Evolutionary conservation across 2,329 filamentous ascomycete genomes (phyloP), one percentile per base, ranked within the genome.

Genomic region (Nothopassalora personata): DNA sequence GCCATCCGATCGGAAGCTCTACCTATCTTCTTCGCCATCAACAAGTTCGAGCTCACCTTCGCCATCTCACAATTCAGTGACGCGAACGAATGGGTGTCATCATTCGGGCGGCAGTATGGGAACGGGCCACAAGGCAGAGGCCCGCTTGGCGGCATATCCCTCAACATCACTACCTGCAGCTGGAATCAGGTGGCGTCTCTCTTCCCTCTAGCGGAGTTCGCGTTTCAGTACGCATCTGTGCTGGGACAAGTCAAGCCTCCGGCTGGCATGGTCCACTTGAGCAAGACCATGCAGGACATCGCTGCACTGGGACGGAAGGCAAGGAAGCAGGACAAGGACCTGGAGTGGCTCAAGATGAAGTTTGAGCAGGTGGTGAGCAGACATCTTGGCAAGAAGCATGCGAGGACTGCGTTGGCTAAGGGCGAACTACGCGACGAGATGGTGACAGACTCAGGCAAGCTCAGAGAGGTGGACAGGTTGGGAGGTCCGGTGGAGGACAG

Each of bases 21-120:
- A n/a, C 56, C 61, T 4, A 52, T 63, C 23, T 60, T 54, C 48
- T 63, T 57, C 45, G 33, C 47, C 6, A 45, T 57, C 19, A 57
- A 57, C 54, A 60, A 19, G 9, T 60, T 60, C 50, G 48, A 45
- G 36, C 18, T 57, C n/a, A 52, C 46, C 27, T 36, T 9, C 28
- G 45, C 46, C n/a, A 27, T 49, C 46, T 9, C 18, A 5, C 46
- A 27, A 49, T n/a, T 49, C 5, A 18, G 28, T 28, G 46, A 28
- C 18, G 46, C 46, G 5, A 28, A 2, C 46, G 46, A 28, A n/a
- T 49, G 46, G 46, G 28, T 49, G 1, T 27, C 46, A 7, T 28
- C 19, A 27, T 4, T 49, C 11, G 4, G 46, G 11, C 9, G 28
- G 13, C 46, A 49, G 28, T 49, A 28, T n/a, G 46, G 46, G 18